Percentiles rank a stretch among this genome's conserved stretches.
Conservation (phyloP, 139 green algal genomes). For the Chlorella sorokiniana region DNA sequence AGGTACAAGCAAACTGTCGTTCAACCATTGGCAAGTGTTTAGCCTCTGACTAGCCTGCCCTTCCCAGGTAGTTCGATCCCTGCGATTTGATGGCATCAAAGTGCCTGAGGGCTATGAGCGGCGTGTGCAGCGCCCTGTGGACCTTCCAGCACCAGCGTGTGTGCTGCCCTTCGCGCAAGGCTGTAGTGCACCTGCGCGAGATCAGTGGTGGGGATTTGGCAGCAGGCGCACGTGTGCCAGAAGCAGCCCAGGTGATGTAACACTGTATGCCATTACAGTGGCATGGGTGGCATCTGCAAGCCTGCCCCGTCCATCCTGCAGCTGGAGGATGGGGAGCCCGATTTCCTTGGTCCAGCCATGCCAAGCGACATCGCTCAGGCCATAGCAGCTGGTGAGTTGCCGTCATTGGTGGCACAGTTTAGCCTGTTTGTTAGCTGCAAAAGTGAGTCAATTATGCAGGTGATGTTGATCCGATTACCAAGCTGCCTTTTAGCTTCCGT, state of each 20-base stretch:
- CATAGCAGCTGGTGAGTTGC: slow-evolving; percentile 68
- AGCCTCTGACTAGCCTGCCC: neutral
- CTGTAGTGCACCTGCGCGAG: slow-evolving; percentile 73
- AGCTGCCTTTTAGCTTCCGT: slow-evolving; percentile 50
- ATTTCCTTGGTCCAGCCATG: slow-evolving; percentile 82
- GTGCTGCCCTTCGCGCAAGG: slow-evolving; percentile 59
- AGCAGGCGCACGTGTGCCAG: slow-evolving; percentile 58
- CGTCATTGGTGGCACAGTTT: neutral
- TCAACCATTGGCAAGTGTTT: neutral
- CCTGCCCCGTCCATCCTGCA: neutral
- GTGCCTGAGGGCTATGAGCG: slow-evolving; percentile 84
- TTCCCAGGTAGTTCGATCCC: slow-evolving; percentile 27
- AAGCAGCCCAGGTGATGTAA: slow-evolving; percentile 44
- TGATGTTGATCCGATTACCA: slow-evolving; percentile 63
- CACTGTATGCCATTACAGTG: neutral
- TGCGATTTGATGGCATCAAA: slow-evolving; percentile 78
- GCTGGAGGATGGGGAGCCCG: slow-evolving; percentile 41
- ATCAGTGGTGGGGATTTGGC: slow-evolving; percentile 59
- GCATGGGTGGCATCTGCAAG: neutral
- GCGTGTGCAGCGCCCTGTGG: slow-evolving; percentile 88
- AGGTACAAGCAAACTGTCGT: slow-evolving; percentile 50
- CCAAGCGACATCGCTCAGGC: slow-evolving; percentile 52
- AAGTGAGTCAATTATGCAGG: slow-evolving; percentile 43
- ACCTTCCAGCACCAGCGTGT: slow-evolving; percentile 87
- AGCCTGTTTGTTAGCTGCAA: too few species aligned